A percentile compares a stretch with the other conserved stretches of the same genome.
Conservation (phyloP, 2,329 filamentous ascomycete species). For the Phaeosphaeria sp. region DNA sequence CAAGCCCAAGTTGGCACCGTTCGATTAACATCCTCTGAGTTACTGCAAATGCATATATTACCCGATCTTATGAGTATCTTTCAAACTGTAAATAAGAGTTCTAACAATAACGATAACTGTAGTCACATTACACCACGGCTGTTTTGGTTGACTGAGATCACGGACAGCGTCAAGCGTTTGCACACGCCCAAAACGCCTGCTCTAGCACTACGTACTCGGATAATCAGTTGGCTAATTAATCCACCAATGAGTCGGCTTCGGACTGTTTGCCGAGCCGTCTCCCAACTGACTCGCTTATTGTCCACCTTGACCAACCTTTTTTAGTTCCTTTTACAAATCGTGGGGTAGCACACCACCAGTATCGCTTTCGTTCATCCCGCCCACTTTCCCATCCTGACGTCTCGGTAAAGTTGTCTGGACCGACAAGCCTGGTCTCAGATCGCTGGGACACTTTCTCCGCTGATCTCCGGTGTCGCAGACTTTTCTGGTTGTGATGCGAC, state of each 20-base stretch:
- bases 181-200: not conserved
- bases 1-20: no score
- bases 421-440: not conserved
- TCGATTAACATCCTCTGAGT: no score
- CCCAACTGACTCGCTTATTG: conserved; percentile 12
- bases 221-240: conserved; percentile 1
- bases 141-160: no score
- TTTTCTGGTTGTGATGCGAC: conserved; percentile 1
- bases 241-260: conserved; percentile 13
- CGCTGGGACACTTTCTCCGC: conserved; percentile 8
- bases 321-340: conserved; percentile 25
- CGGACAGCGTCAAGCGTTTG: no score
- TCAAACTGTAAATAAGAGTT: no score
- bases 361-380: conserved; percentile 9
- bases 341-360: conserved; percentile 20
- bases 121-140: no score
- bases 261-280: conserved; percentile 3
- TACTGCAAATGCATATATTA: no score
- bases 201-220: not conserved
- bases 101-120: no score
- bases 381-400: conserved; percentile 11
- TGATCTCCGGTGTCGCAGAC: conserved; percentile 7
- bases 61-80: no score
- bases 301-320: conserved; percentile 12
- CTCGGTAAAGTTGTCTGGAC: conserved; percentile 1